Percentiles rank a stretch among this genome's conserved stretches.
phyloP scores from a whole-genome alignment of 257 asterid genomes.

The Plantago major region DNA sequence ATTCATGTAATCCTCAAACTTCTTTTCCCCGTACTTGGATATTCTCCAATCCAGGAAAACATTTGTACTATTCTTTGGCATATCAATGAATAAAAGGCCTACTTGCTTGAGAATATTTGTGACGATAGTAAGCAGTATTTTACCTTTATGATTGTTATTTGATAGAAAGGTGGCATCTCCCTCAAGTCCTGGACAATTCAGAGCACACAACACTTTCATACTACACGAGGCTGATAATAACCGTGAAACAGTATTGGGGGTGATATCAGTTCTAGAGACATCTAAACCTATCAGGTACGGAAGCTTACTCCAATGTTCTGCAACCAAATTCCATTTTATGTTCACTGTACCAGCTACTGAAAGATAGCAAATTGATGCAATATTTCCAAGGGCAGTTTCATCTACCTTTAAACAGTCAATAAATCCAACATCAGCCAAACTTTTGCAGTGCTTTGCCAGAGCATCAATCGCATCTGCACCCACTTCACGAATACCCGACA shows the following conservation, averaged over 20 bases:
- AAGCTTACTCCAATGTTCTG: constrained; percentile 48
- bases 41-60: constrained; percentile 49
- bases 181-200: constrained; percentile 56
- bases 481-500: constrained; percentile 62
- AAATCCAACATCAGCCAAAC: constrained; percentile 53
- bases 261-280: constrained; percentile 64
- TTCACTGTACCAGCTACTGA: constrained; percentile 63
- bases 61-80: constrained; percentile 36
- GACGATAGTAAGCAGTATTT: constrained; percentile 52
- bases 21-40: constrained; percentile 31
- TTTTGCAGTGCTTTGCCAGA: constrained; percentile 45
- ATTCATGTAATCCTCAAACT: constrained; percentile 41
- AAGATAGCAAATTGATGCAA: constrained; percentile 53
- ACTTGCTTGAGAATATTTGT: constrained; percentile 56
- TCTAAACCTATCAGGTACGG: constrained; percentile 56
- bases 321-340: constrained; percentile 52
- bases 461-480: constrained; percentile 60
- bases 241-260: constrained; percentile 39
- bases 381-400: constrained; percentile 48
- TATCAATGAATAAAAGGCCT: constrained; percentile 43
- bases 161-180: constrained; percentile 42
- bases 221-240: constrained; percentile 44
- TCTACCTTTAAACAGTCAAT: constrained; percentile 57
- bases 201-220: constrained; percentile 60
- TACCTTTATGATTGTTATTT: constrained; percentile 48